A percentile compares a stretch with the other conserved stretches of the same genome.
phyloP scores from a whole-genome alignment of 176 grass and related monocot species.

The Stipa capillata region DNA sequence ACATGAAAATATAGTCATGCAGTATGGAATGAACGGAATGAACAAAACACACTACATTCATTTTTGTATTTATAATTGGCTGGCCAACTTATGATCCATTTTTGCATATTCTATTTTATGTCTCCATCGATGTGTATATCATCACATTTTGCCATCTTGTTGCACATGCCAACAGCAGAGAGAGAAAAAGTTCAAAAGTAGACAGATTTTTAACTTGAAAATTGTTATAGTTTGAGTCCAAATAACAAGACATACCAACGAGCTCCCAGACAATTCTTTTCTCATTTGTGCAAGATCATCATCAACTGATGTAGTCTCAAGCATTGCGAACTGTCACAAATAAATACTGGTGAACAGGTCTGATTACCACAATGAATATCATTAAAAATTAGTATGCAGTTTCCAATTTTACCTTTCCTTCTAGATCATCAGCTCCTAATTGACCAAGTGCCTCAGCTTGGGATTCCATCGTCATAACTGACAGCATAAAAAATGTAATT shows the following conservation, averaged over 20 bases:
- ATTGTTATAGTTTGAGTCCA: neutral
- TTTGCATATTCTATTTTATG: neutral
- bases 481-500: conserved; percentile 16
- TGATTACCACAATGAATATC: neutral
- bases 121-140: neutral
- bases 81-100: neutral
- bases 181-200: neutral
- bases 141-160: neutral
- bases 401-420: conserved; percentile 61
- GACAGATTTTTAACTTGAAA: neutral
- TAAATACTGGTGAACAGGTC: conserved; percentile 9
- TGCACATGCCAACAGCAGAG: neutral
- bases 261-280: conserved; percentile 63
- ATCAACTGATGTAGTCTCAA: conserved; percentile 73
- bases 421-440: conserved; percentile 73
- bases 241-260: conserved; percentile 46
- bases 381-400: neutral
- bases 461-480: conserved; percentile 98
- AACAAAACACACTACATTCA: neutral
- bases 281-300: conserved; percentile 70
- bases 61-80: neutral
- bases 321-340: conserved; percentile 70
- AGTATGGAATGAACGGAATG: neutral
- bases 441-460: conserved; percentile 93
- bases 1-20: neutral